Evolutionary conservation across 2,329 filamentous ascomycete genomes (phyloP).

Genomic region (Tolypocladium tundrense): DNA sequence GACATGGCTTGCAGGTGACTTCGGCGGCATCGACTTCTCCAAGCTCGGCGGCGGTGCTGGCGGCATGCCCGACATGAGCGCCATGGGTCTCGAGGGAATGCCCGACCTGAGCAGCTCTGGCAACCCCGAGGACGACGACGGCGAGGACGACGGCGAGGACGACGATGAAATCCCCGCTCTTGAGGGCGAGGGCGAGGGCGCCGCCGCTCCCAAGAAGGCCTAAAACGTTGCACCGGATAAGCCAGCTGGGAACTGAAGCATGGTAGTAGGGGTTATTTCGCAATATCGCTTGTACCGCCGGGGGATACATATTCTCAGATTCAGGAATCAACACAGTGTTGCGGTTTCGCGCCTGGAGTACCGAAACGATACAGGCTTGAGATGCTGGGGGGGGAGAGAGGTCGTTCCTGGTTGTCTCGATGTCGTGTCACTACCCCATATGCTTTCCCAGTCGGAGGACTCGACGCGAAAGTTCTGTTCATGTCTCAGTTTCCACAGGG

Average conservation of each 20-base stretch:
- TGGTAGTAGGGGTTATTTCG: not conserved
- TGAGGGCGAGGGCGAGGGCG: slow-evolving; percentile 48
- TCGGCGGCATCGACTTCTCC: slow-evolving; percentile 86
- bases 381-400: not conserved
- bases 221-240: slow-evolving; percentile 8
- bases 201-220: slow-evolving; percentile 30
- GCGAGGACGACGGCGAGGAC: slow-evolving; percentile 48
- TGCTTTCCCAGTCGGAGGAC: not conserved
- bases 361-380: not conserved
- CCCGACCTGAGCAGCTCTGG: slow-evolving; percentile 20
- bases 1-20: slow-evolving; percentile 47
- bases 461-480: not conserved
- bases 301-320: not conserved
- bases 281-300: not conserved
- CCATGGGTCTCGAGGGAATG: slow-evolving; percentile 42
- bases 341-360: not conserved
- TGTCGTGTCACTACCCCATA: not conserved
- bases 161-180: slow-evolving; percentile 82
- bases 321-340: not conserved
- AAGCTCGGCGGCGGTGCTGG: slow-evolving; percentile 61
- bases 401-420: not conserved
- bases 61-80: slow-evolving; percentile 17
- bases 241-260: not conserved
- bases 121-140: slow-evolving; percentile 30
- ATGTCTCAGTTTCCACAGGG: not conserved